Evolutionary conservation across 2,329 filamentous ascomycete species (phyloP).

Genomic region (Hypoxylon sp.): DNA sequence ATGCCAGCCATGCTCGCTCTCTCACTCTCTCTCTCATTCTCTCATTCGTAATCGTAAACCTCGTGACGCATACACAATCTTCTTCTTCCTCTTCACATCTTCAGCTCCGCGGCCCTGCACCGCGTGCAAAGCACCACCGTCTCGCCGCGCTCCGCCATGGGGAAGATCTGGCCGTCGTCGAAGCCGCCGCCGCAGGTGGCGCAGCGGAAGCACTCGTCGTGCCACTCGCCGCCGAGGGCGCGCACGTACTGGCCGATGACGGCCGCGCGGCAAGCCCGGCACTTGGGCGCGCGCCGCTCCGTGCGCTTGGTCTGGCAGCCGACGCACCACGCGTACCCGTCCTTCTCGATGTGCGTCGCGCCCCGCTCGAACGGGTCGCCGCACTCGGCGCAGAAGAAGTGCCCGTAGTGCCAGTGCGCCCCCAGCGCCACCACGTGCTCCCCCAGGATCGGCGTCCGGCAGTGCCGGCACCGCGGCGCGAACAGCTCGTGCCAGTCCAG

Average conservation of each 20-base stretch:
- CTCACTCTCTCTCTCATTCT: neutral
- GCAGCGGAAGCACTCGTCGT: slow-evolving; percentile 91
- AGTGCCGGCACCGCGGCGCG: slow-evolving; percentile 93
- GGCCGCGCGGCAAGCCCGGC: slow-evolving; percentile 83
- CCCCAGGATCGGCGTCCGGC: slow-evolving; percentile 94
- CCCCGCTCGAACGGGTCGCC: slow-evolving; percentile 89
- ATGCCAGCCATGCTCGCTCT: neutral
- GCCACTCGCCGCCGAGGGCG: slow-evolving; percentile 93
- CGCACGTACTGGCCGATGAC: slow-evolving; percentile 92
- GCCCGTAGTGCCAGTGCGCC: slow-evolving; percentile 95
- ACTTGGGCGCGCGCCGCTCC: slow-evolving; percentile 88
- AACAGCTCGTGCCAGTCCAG: slow-evolving; percentile 98
- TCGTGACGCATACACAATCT: slow-evolving; percentile 37
- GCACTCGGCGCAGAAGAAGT: slow-evolving; percentile 99
- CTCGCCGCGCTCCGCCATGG: slow-evolving; percentile 64
- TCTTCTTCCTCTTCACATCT: no score
- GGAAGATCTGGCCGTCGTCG: slow-evolving; percentile 74
- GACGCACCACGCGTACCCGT: slow-evolving; percentile 97
- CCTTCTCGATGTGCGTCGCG: slow-evolving; percentile 86
- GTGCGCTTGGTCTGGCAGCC: slow-evolving; percentile 92
- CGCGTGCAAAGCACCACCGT: slow-evolving; percentile 70
- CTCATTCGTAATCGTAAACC: slow-evolving; percentile 2
- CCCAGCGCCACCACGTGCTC: slow-evolving; percentile 95
- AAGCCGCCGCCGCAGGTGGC: slow-evolving; percentile 70
- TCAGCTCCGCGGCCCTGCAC: slow-evolving; percentile 71